Evolutionary conservation across 1,284 basidiomycete genomes (phyloP), one percentile per base, ranked within the genome.

Genomic region (Lentinus polychrous): DNA sequence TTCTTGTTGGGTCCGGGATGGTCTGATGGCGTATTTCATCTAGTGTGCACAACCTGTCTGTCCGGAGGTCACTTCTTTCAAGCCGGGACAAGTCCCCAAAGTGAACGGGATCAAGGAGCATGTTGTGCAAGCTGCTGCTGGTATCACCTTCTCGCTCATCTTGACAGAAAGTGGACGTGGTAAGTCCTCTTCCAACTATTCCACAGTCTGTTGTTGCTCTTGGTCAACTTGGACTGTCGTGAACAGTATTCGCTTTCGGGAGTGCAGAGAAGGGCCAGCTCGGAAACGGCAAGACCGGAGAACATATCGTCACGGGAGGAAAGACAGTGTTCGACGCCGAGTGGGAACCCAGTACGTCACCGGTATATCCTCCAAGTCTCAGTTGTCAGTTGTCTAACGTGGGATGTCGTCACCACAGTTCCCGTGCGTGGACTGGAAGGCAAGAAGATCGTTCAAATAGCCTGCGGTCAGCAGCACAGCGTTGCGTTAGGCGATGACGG

Each of bases 181-280:
- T 83, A 56, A 39, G 64, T 60, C 17, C 38, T 41, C 14, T 44
- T 37, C 27, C 10, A 27, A 27, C 27, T 65, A 7, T 20, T 45
- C 37, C 48, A n/a, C 3, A 40, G 43, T 34, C 12, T 32, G 32
- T 50, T 43, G 22, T 48, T 20, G 45, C 33, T 38, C 41, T 14
- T n/a, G n/a, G n/a, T n/a, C n/a, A n/a, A n/a, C n/a, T n/a, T n/a
- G n/a, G n/a, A n/a, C n/a, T n/a, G n/a, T n/a, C 37, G 20, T 43
- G 6, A 41, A 17, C 24, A 83, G 90, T 96, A 2, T 97, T 88
- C 61, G 78, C 91, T 0, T 84, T 91, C 55, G 94, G 94, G 32
- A 93, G 88, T 48, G 88, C 83, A n/a, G 92, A 96, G 66, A 84
- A 91, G 55, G 94, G 94, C 1, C 92, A 96, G 57, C 74, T 97